Conservation (phyloP, 257 asterid genomes). For the Cinchona pubescens region DNA sequence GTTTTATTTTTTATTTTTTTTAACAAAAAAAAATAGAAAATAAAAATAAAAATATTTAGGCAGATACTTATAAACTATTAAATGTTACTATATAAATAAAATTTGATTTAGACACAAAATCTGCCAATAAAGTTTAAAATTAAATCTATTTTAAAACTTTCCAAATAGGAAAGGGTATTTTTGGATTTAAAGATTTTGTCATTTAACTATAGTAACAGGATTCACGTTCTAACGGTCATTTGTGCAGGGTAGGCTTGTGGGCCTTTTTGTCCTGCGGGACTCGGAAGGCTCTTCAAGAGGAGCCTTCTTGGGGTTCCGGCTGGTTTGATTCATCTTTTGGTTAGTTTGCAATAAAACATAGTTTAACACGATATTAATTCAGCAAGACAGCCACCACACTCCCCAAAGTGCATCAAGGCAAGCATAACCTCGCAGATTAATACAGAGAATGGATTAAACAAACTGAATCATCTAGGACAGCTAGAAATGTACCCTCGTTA, state of each 20-base stretch:
- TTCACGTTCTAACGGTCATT: slow-evolving; percentile 42
- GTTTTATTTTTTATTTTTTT: neutral
- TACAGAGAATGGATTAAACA: too few relatives aligned
- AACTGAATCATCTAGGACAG: neutral
- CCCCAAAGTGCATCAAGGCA: neutral
- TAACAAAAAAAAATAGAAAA: too few relatives aligned
- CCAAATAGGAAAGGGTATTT: slow-evolving; percentile 21
- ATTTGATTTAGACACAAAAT: too few relatives aligned
- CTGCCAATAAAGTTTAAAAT: too few relatives aligned
- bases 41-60: too few relatives aligned
- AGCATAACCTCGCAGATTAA: neutral
- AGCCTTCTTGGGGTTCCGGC: too few relatives aligned
- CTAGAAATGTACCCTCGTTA: neutral
- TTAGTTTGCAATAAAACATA: too few relatives aligned
- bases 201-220: neutral
- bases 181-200: slow-evolving; percentile 6
- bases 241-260: slow-evolving; percentile 28
- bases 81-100: too few relatives aligned
- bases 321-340: neutral
- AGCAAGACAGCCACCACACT: too few relatives aligned
- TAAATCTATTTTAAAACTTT: too few relatives aligned
- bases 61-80: too few relatives aligned
- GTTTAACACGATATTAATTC: too few relatives aligned
- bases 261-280: neutral
- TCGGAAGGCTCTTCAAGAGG: neutral